Evolutionary conservation across 345 rosid genomes (phyloP), one percentile per base, ranked within the genome.

Genomic region (Rhodomyrtus tomentosa): DNA sequence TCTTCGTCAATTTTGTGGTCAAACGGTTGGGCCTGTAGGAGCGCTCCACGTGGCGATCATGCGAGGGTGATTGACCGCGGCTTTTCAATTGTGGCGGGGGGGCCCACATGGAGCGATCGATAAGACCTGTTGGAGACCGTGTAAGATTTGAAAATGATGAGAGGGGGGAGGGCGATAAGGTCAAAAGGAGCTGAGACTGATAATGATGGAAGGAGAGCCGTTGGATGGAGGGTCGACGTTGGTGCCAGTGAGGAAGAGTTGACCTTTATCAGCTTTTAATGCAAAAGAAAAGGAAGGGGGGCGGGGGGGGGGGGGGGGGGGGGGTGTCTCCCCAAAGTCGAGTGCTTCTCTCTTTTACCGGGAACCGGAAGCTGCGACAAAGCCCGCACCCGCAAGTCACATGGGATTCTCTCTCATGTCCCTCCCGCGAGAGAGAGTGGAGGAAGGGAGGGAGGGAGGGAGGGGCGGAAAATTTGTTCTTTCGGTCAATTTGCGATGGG

Each of bases 171-270:
- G 10, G 55, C 3, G 83, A 84, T 80, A 58, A 91, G 89, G 95
- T 90, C 92, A 90, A 91, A 89, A 87, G 88, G 82, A 81, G 1
- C 80, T 2, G 72, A 45, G 49, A 45, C 9, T 15, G 76, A 20
- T 0, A 40, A 32, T 18, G 76, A 22, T 68, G 76, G 76, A 36
- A 68, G 76, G 45, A 32, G 90, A 88, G 89, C 91, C 93, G 94
- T 91, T 90, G 84, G 92, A 89, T 90, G 80, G 22, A 40, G 21
- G 15, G 85, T 24, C 76, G 82, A 10, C 54, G 94, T 88, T 87
- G 93, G 92, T 82, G 91, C 93, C 93, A 90, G 91, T 84, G 86
- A 82, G 92, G 90, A 40, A 85, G 90, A 87, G 96, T 91, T 92
- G 95, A 92, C 96, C 89, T 59, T 86, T 83, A 42, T 32, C 87